Evolutionary conservation across 139 green algal species (phyloP), one percentile per base, ranked within the genome.

Genomic region (Klebsormidium nitens): DNA sequence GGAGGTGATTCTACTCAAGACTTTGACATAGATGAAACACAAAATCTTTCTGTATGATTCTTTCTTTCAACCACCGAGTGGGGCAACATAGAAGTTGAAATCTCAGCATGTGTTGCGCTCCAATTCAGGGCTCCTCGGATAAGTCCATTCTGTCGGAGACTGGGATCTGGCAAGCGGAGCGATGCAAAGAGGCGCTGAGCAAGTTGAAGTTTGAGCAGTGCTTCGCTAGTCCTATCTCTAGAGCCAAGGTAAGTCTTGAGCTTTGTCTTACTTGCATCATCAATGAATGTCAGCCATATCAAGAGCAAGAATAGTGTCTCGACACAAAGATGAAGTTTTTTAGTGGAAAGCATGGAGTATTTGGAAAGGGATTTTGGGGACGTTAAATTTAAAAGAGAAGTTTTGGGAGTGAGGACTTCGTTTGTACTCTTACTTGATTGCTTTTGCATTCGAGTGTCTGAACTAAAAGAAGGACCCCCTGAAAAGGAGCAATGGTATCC

Each of bases 141-240:
- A 71, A 83, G 50, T 83, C 85, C 1, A 44, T 75, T 48, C 64
- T 91, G 39, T 87, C 86, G 29, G 35, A 76, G 17, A 64, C 69
- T 48, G 86, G 86, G 4, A 59, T 82, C 59, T 29, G 56, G 34
- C 86, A 91, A 61, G 85, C 84, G 28, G 38, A 65, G 44, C 42
- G 60, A 3, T 80, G 71, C 5, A 37, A 61, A 36, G 42, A 76
- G 8, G 84, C 85, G n/a, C 39, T 90, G 44, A 49, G 32, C 3
- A 50, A 74, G 2, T 70, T 87, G 31, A 60, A 42, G 3, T 85
- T 90, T 77, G 85, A 89, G 74, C 81, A 76, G 74, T 85, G 80
- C 62, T 88, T 85, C 36, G 52, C 72, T 26, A 88, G 83, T 66
- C 82, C 83, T 0, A 81, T 89, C 50, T 76, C 36, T 19, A 46